Evolutionary conservation across 2,329 filamentous ascomycete species (phyloP).

Genomic region (Nannizzia gypsea): DNA sequence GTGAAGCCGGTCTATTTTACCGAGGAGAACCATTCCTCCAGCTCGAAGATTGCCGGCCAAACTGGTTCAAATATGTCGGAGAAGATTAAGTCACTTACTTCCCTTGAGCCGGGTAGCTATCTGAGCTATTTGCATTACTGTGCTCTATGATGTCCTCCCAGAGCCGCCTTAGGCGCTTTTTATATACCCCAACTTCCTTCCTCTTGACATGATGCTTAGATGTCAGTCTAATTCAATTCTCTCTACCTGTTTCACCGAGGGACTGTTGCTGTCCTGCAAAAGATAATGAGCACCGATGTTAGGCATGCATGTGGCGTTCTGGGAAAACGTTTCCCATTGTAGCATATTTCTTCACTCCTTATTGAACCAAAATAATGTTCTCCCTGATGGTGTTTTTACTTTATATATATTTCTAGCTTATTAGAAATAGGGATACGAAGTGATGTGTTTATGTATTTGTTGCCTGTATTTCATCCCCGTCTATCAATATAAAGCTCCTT

Average conservation of each 20-base stretch:
- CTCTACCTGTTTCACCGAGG: not conserved
- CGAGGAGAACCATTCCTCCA: slow-evolving; percentile 77
- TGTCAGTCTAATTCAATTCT: not conserved
- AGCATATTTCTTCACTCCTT: not conserved
- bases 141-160: not conserved
- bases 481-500: not conserved
- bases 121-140: not conserved
- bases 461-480: not conserved
- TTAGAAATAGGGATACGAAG: not conserved
- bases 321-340: not conserved
- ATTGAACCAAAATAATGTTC: not conserved
- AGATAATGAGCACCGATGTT: not conserved
- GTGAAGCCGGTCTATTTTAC: slow-evolving; percentile 74
- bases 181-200: not conserved
- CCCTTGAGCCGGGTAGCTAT: not conserved
- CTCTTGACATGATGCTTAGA: not conserved
- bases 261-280: not conserved
- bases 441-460: not conserved
- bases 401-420: not conserved
- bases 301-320: not conserved
- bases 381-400: not conserved
- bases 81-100: slow-evolving; percentile 41
- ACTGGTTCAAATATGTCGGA: slow-evolving; percentile 93
- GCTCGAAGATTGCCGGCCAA: slow-evolving; percentile 84
- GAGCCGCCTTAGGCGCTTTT: not conserved